Percentiles rank a stretch among this genome's conserved stretches.
These are phyloP conservation scores for Yamadazyma paraphyllophila DNA, from an alignment of 805 yeast genomes.

Conservation along the genomic window DNA sequence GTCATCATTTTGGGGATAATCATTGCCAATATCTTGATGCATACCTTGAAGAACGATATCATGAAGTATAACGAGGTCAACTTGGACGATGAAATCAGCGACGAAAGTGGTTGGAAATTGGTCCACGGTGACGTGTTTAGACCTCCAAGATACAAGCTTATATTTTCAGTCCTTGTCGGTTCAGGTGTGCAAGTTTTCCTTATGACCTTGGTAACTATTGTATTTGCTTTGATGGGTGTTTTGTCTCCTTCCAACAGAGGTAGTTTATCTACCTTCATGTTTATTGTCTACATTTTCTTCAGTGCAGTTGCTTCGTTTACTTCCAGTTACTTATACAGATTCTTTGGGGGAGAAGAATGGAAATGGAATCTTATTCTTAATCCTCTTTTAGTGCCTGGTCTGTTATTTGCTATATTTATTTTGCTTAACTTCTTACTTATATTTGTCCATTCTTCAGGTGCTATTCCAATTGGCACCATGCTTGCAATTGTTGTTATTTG, in stretches of 20 bases:
- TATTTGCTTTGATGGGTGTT: slow-evolving; percentile 84
- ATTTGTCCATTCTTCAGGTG: slow-evolving; percentile 81
- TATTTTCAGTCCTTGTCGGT: slow-evolving; percentile 80
- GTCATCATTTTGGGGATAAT: slow-evolving; percentile 74
- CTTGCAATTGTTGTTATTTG: slow-evolving; percentile 76
- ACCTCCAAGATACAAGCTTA: slow-evolving; percentile 66
- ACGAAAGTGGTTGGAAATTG: slow-evolving; percentile 96
- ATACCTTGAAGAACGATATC: slow-evolving; percentile 83
- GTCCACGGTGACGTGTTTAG: slow-evolving; percentile 95
- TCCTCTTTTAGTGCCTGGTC: slow-evolving; percentile 83
- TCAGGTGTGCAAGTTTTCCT: slow-evolving; percentile 82
- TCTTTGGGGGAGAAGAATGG: slow-evolving; percentile 92
- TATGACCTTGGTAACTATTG: slow-evolving; percentile 70
- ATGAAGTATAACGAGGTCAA: slow-evolving; percentile 85
- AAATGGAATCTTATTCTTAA: slow-evolving; percentile 79
- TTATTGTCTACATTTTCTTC: slow-evolving; percentile 74
- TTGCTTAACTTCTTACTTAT: slow-evolving; percentile 80
- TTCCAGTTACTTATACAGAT: slow-evolving; percentile 82
- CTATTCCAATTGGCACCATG: slow-evolving; percentile 91
- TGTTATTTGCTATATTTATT: slow-evolving; percentile 59
- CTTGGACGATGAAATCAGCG: slow-evolving; percentile 81
- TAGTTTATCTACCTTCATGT: slow-evolving; percentile 84
- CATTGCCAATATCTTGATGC: slow-evolving; percentile 72
- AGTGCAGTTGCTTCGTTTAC: slow-evolving; percentile 84
- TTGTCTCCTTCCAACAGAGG: slow-evolving; percentile 95